Evolutionary conservation across 331 rosid genomes (phyloP).

Genomic region (Acacia pycnantha): DNA sequence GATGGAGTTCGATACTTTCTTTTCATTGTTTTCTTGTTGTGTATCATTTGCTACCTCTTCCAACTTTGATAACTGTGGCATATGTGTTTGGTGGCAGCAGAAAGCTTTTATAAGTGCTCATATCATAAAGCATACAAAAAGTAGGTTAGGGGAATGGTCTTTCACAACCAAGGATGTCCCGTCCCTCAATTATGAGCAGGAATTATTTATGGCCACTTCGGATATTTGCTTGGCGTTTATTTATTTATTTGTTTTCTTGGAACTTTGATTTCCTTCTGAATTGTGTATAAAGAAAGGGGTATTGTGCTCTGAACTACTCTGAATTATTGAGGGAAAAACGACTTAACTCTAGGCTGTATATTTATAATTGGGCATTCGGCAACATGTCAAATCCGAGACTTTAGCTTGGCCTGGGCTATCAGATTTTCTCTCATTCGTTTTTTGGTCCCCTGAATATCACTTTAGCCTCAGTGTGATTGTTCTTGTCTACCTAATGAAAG

Average conservation of each 20-base stretch:
- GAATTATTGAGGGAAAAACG: constrained; percentile 14
- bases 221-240: constrained; percentile 29
- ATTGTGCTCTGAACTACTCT: constrained; percentile 32
- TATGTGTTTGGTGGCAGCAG: constrained; percentile 40
- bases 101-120: constrained; percentile 37
- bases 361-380: constrained; percentile 30
- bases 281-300: constrained; percentile 13
- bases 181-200: constrained; percentile 31
- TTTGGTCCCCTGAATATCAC: constrained; percentile 17
- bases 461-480: constrained; percentile 33
- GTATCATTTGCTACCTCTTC: constrained; percentile 28
- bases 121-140: constrained; percentile 34
- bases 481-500: constrained; percentile 34
- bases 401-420: constrained; percentile 26
- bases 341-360: constrained; percentile 28
- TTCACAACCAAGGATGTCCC: constrained; percentile 43
- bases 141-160: constrained; percentile 52
- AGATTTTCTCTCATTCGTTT: constrained; percentile 23
- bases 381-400: constrained; percentile 35
- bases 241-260: background rate
- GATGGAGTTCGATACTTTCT: constrained; percentile 34
- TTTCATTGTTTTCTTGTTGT: background rate
- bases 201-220: constrained; percentile 28
- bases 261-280: constrained; percentile 4
- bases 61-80: constrained; percentile 38